phyloP scores from a whole-genome alignment of 495 filamentous ascomycete genomes.

The Neurospora sp. region DNA sequence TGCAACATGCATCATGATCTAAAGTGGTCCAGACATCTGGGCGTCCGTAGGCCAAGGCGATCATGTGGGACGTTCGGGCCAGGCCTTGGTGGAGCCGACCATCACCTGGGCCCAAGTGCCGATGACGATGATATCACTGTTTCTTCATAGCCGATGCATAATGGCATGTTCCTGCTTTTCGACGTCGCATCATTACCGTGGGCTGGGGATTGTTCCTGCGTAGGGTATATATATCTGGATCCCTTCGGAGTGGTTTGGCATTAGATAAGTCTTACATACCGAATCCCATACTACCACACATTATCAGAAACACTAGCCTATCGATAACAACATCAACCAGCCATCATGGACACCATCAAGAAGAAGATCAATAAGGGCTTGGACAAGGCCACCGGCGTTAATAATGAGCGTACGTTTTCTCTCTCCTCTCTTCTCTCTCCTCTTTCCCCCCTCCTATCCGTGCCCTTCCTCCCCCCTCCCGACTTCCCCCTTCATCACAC shows the following conservation, averaged over 20 bases:
- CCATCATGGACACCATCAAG: constrained; percentile 6
- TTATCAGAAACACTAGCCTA: not conserved
- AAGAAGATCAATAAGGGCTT: constrained; percentile 4
- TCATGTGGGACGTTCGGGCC: not conserved
- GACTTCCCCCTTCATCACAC: not conserved
- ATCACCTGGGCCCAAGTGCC: not conserved
- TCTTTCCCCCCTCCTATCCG: not conserved
- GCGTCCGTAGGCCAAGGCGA: not conserved
- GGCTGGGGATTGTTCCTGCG: not conserved
- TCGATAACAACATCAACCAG: not conserved
- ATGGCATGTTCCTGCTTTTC: not conserved
- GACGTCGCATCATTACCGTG: not conserved
- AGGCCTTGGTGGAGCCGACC: not conserved
- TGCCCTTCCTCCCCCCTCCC: not conserved
- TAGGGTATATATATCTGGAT: not conserved
- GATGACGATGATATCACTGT: not conserved
- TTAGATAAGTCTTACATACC: not conserved
- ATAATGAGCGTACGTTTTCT: constrained; percentile 8
- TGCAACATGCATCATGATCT: not conserved
- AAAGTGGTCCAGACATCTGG: not conserved
- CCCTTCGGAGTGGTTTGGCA: not conserved
- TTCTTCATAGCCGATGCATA: not conserved
- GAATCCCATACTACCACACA: not conserved
- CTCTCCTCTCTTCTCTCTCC: not conserved
- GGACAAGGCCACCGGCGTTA: constrained; percentile 3